Evolutionary conservation across 2,329 filamentous ascomycete genomes (phyloP).

Genomic region (Fonsecaea pedrosoi): DNA sequence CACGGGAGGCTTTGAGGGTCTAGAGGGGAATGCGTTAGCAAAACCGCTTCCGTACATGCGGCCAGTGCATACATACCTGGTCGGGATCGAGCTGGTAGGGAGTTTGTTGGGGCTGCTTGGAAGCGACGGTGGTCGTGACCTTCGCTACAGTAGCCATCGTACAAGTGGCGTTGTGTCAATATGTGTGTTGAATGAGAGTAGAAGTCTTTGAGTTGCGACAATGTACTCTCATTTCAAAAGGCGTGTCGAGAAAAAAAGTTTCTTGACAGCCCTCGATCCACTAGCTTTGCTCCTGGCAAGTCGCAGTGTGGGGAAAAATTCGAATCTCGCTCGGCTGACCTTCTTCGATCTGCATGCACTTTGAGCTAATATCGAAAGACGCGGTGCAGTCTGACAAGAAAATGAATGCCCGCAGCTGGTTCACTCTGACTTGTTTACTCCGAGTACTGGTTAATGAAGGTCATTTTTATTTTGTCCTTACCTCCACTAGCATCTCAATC

Average conservation of each 20-base stretch:
- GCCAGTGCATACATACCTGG: constrained; percentile 48
- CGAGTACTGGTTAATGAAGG: no score
- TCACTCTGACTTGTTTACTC: no score
- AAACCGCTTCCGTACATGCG: background rate
- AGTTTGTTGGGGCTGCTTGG: constrained; percentile 31
- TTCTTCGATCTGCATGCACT: background rate
- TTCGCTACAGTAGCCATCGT: constrained; percentile 23
- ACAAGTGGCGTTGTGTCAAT: background rate
- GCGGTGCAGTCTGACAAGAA: no score
- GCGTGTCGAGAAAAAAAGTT: constrained; percentile 1
- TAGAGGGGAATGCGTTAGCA: constrained; percentile 42
- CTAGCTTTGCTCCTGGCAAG: background rate
- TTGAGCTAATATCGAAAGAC: no score
- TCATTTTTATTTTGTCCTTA: no score
- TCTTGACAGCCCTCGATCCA: background rate
- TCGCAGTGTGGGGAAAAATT: constrained; percentile 10
- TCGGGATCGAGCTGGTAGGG: constrained; percentile 57
- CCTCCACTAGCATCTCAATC: no score
- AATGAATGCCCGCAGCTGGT: no score
- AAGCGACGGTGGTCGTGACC: constrained; percentile 12
- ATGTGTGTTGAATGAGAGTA: background rate
- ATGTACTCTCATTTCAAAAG: background rate
- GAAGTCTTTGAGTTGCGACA: background rate
- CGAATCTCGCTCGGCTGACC: background rate
- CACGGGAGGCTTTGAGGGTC: constrained; percentile 65